phyloP scores from a whole-genome alignment of 305 asterid genomes.

The Rubia peregrina region DNA sequence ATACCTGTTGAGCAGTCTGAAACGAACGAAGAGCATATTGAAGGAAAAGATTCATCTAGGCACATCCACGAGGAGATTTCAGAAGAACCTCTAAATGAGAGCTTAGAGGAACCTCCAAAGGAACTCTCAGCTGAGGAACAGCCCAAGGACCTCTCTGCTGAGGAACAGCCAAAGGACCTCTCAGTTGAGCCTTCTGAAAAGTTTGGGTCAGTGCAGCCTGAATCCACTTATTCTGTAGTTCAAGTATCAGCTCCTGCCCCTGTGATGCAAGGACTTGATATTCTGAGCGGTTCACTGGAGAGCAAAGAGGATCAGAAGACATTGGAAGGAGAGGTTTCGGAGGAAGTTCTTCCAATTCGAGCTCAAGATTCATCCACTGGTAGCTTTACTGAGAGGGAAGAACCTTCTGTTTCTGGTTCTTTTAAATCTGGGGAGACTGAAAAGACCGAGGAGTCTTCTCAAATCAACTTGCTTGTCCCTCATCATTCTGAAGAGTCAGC shows the following conservation, averaged over 20 bases:
- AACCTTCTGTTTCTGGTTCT: conserved; percentile 36
- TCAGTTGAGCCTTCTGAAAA: conserved; percentile 5
- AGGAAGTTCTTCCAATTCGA: conserved; percentile 40
- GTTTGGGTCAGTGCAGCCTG: conserved; percentile 31
- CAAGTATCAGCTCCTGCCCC: conserved; percentile 27
- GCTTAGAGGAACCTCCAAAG: conserved; percentile 29
- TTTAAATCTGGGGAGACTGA: conserved; percentile 28
- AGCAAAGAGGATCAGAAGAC: conserved; percentile 28
- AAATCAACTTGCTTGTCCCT: conserved; percentile 24
- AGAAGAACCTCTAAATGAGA: conserved; percentile 35
- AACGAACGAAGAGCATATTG: conserved; percentile 28
- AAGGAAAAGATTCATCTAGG: conserved; percentile 32
- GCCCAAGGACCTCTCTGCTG: no score
- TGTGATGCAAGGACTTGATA: conserved; percentile 25
- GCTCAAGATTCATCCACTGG: conserved; percentile 27
- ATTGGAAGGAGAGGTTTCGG: conserved; percentile 25
- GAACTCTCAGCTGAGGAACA: no score
- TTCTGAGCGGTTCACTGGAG: conserved; percentile 27
- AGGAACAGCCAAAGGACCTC: no score
- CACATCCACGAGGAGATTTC: conserved; percentile 30
- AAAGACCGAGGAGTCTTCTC: conserved; percentile 35
- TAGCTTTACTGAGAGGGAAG: conserved; percentile 31
- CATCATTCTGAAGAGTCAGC: conserved; percentile 28
- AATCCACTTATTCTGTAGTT: conserved; percentile 29
- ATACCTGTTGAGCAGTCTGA: conserved; percentile 35